Percentiles rank a stretch among this genome's conserved stretches.
Evolutionary conservation across 768 basidiomycete species (phyloP).

Genomic region (Calocera viscosa): DNA sequence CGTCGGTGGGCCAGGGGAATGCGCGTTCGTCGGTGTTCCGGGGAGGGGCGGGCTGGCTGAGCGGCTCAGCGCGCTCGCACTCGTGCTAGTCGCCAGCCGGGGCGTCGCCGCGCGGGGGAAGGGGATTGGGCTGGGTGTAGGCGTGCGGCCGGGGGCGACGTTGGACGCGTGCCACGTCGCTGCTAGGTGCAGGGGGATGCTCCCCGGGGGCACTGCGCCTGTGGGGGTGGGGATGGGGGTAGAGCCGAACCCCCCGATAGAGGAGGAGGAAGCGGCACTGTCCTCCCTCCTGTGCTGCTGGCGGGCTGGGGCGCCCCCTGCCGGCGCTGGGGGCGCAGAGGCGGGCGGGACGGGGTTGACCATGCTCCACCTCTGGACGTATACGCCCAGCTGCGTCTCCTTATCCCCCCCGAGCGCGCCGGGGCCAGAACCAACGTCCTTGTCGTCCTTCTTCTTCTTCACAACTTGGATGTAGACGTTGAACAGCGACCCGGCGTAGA

Average conservation of each 20-base stretch:
- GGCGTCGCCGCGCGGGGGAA: conserved; percentile 7
- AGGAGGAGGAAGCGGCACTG: neutral
- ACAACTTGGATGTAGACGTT: conserved; percentile 84
- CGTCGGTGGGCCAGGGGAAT: conserved; percentile 9
- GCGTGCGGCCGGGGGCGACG: neutral
- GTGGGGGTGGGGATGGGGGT: conserved; percentile 8
- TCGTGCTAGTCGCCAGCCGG: neutral
- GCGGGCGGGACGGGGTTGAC: conserved; percentile 64
- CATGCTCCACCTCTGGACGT: conserved; percentile 73
- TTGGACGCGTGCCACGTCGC: neutral
- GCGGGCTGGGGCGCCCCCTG: neutral
- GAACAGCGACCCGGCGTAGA: conserved; percentile 80
- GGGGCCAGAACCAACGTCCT: conserved; percentile 16
- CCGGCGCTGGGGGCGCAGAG: conserved; percentile 37
- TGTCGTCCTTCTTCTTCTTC: conserved; percentile 51
- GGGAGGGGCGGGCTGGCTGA: neutral
- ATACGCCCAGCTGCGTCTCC: conserved; percentile 63
- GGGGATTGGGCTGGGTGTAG: conserved; percentile 6
- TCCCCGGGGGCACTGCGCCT: neutral
- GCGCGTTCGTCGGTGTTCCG: neutral
- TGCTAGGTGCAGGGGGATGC: neutral
- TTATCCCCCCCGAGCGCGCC: conserved; percentile 14
- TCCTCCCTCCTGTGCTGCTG: conserved; percentile 7
- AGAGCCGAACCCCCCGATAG: neutral
- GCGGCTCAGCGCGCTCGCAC: neutral